Percentiles rank a stretch among this genome's conserved stretches.
These are phyloP conservation scores for Fusarium siculi DNA, from an alignment of 2,329 filamentous ascomycete genomes.

Conservation along the genomic window DNA sequence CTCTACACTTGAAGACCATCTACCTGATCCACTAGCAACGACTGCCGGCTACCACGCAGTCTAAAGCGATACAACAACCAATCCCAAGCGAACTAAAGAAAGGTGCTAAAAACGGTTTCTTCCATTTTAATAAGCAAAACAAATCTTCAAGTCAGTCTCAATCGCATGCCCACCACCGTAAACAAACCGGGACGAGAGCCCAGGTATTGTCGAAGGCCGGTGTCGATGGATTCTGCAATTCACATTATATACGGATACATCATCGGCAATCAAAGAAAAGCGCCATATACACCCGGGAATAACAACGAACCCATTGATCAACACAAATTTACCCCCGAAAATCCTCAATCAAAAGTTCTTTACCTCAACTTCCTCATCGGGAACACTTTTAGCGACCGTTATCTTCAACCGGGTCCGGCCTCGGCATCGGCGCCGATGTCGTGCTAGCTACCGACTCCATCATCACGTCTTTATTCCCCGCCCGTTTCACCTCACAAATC, in stretches of 20 bases:
- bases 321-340: background rate
- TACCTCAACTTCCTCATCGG: conserved; percentile 17
- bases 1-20: background rate
- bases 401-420: conserved; percentile 4
- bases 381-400: conserved; percentile 3
- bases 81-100: conserved; percentile 53
- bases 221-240: background rate
- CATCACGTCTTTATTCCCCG: conserved; percentile 19
- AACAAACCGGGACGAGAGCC: conserved; percentile 51
- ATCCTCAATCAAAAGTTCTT: conserved; percentile 11
- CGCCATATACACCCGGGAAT: background rate
- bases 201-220: conserved; percentile 49
- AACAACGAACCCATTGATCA: background rate
- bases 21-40: conserved; percentile 34
- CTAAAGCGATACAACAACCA: conserved; percentile 21
- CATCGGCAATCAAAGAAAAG: background rate
- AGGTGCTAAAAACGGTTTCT: conserved; percentile 61
- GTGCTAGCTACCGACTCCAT: conserved; percentile 21
- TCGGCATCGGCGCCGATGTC: conserved; percentile 32
- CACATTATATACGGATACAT: background rate
- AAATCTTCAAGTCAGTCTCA: conserved; percentile 53
- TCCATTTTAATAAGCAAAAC: conserved; percentile 61
- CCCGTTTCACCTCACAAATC: conserved; percentile 1
- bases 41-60: conserved; percentile 23
- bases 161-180: conserved; percentile 38